Evolutionary conservation across 169 alveolate genomes (phyloP), one percentile per base, ranked within the genome.

Genomic region (Plasmodium adleri): DNA sequence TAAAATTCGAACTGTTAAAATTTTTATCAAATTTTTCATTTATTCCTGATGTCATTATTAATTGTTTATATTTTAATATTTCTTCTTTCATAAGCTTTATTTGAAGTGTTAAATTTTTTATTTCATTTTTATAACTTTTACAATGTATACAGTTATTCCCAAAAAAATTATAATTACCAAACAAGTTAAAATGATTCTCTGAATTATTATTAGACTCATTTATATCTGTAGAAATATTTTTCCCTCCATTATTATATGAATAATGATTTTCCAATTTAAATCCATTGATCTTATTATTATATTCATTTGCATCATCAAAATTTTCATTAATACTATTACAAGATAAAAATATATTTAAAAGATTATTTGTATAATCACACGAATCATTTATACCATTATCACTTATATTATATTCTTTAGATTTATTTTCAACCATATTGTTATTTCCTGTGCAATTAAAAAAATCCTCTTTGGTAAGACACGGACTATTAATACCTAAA

Each of bases 271-370:
- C 62, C 28, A 17, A 43, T 49, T 49, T 78, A 78, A 20, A 26
- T 17, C 63, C 64, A 32, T 49, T 20, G 22, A 74, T 26, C 26
- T 70, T 56, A n/a, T 45, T 59, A 17, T 66, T 70, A 13, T 13
- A 58, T 39, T 64, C 70, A 78, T 78, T 78, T 64, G 68, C 52
- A 28, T 26, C 56, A 22, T 64, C 78, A 58, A 64, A 78, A 54
- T 78, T 78, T 66, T 78, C 89, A 58, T 78, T 78, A 49, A 78
- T 78, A n/a, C 89, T 78, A 78, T 78, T 78, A 59, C 89, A 78
- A 10, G 89, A 78, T 22, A 78, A 71, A 58, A 78, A 78, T 78
- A 78, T 66, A 78, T 78, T 78, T 26, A 78, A 58, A 58, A 78
- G 49, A 45, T 66, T 78, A 59, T 78, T 78, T 78, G 80, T 78